Base-by-base conservation (phyloP, 495 filamentous ascomycete genomes). In the Annulohypoxylon moriforme region DNA sequence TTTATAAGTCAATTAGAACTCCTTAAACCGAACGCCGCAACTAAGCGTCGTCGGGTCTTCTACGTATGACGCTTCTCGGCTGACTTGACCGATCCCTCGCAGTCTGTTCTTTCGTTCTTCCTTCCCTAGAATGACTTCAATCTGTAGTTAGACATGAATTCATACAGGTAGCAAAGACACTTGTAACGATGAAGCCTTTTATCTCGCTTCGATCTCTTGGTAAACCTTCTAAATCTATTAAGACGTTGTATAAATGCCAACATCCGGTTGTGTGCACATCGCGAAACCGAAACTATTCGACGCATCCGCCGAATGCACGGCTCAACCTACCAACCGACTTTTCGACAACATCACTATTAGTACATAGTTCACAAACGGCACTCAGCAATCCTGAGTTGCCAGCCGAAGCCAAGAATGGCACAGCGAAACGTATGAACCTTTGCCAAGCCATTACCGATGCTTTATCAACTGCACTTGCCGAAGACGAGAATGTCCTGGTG, bases 391-490 rank as follows among this genome's bases (percentile, higher is more conserved):
- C 89, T 33, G 90, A 92, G 69, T 85, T 93, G 34, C 77, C 90
- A 5, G 71, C 84, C 18, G 84, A 90, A 18, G 87, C 90, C 31
- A 91, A 89, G 27, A 87, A 86, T 74, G 86, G 86, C 42, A 87
- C 91, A 1, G 93, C 91, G 16, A 94, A 92, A 72, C 89, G 92
- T 42, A 89, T 97, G 85, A 98, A 97, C 79, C 86, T 96, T 58
- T 97, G 94, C 84, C 91, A 96, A 77, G 91, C 96, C 22, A 89
- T 99, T 82, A 98, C 98, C 80, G 89, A 93, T 75, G 95, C 95
- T 13, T 83, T 99, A 10, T 85, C 91, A 31, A 91, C 88, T 42
- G 92, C 96, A 33, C 86, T 99, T n/a, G 85, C 90, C 11, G 87
- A 90, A 14, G 94, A 97, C 69, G 92, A 95, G 63, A 90, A 90